phyloP scores from a whole-genome alignment of 306 rosid genomes.

The Begonia masoniana region DNA sequence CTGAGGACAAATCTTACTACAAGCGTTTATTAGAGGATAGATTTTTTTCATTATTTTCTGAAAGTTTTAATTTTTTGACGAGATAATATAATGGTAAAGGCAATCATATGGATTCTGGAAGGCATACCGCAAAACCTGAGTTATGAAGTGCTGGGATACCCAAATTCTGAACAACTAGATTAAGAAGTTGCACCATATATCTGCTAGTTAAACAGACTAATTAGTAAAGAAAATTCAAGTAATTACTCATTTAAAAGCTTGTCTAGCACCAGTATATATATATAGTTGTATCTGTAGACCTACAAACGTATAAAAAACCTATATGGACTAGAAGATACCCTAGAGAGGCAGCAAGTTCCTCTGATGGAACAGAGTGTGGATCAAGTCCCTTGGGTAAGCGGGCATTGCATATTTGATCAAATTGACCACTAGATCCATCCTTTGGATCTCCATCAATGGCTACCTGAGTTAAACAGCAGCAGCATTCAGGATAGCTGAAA shows the following conservation, averaged over 20 bases:
- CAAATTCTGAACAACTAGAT: constrained; percentile 60
- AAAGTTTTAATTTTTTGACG: no score
- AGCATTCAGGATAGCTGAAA: no score
- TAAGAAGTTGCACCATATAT: constrained; percentile 91
- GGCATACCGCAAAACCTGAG: constrained; percentile 93
- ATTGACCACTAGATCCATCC: constrained; percentile 47
- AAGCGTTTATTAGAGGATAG: no score
- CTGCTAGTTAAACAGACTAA: constrained; percentile 36
- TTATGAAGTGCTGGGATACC: constrained; percentile 96
- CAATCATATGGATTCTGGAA: background rate
- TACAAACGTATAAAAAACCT: no score
- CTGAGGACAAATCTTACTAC: no score
- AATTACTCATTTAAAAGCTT: no score
- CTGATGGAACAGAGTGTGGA: constrained; percentile 82
- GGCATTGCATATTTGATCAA: constrained; percentile 84
- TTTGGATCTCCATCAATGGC: constrained; percentile 41
- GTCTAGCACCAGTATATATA: no score
- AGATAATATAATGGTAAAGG: no score
- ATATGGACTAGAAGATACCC: constrained; percentile 30
- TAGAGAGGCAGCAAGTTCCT: constrained; percentile 88
- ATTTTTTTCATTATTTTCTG: no score
- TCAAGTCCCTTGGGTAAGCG: constrained; percentile 83
- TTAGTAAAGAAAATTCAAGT: background rate
- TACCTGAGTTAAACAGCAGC: constrained; percentile 26
- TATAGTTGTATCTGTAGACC: no score